These are phyloP conservation scores for Ophiostoma triangulosporum DNA, from an alignment of 2,329 filamentous ascomycete genomes.

Conservation along the genomic window DNA sequence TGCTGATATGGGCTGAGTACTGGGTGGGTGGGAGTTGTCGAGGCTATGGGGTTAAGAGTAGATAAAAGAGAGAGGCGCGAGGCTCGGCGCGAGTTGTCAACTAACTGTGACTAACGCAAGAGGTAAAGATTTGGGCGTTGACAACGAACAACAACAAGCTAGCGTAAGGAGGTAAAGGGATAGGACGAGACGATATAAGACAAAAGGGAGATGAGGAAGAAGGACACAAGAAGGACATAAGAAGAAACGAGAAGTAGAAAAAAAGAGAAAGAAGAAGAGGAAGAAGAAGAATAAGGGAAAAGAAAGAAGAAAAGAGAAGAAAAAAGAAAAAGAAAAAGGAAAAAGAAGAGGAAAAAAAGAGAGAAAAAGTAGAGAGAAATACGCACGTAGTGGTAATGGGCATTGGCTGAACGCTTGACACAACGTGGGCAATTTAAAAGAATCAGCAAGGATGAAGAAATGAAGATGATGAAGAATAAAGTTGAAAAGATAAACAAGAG, in stretches of 20 bases:
- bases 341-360: not conserved
- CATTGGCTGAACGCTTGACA: not conserved
- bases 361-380: not conserved
- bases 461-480: not conserved
- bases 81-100: no score
- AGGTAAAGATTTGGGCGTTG: no score
- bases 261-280: not conserved
- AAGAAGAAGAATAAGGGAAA: not conserved
- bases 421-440: conserved; percentile 1
- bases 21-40: not conserved
- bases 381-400: conserved; percentile 5
- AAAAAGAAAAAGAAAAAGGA: not conserved
- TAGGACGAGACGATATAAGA: not conserved
- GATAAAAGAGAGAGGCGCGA: not conserved
- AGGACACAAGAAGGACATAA: not conserved
- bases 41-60: not conserved
- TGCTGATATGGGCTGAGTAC: not conserved
- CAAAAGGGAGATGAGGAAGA: not conserved
- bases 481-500: not conserved
- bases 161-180: not conserved
- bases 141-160: not conserved
- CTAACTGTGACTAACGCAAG: not conserved
- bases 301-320: not conserved
- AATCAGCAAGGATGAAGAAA: not conserved
- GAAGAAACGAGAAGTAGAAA: not conserved